Conservation (phyloP, 129 eudicot species). For the Arctium lappa region DNA sequence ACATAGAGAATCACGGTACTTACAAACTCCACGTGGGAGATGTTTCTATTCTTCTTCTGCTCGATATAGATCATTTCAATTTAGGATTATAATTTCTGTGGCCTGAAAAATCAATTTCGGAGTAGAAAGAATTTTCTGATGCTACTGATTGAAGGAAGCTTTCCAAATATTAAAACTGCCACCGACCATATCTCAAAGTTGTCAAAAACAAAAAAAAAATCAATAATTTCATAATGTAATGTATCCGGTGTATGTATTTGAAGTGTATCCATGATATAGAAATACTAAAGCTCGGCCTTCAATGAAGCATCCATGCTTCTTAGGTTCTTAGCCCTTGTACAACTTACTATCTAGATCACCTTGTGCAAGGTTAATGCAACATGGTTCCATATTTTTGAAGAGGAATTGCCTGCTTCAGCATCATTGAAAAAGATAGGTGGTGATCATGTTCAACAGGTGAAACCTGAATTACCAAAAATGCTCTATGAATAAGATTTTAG, state of each 20-base stretch:
- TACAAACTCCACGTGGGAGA: background rate
- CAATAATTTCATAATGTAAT: background rate
- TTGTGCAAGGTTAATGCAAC: background rate
- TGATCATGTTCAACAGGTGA: background rate
- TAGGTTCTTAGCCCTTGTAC: background rate
- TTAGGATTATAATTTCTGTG: background rate
- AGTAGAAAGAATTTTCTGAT: background rate
- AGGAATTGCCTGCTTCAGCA: background rate
- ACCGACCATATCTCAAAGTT: background rate
- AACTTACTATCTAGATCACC: background rate
- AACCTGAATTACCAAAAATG: background rate
- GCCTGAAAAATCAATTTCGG: background rate
- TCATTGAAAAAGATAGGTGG: background rate
- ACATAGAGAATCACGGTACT: background rate
- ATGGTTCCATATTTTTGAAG: background rate
- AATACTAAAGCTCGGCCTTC: background rate
- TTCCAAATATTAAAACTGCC: background rate
- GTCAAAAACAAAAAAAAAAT: background rate
- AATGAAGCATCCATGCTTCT: background rate
- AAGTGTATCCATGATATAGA: background rate
- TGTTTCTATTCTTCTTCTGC: conserved; percentile 9
- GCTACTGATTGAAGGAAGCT: background rate
- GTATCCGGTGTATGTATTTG: background rate
- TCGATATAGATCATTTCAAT: background rate
- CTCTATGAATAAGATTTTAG: background rate